These are phyloP conservation scores for Vickermania ingenoplastis DNA, from an alignment of 208 protist genomes.

Conservation along the genomic window DNA sequence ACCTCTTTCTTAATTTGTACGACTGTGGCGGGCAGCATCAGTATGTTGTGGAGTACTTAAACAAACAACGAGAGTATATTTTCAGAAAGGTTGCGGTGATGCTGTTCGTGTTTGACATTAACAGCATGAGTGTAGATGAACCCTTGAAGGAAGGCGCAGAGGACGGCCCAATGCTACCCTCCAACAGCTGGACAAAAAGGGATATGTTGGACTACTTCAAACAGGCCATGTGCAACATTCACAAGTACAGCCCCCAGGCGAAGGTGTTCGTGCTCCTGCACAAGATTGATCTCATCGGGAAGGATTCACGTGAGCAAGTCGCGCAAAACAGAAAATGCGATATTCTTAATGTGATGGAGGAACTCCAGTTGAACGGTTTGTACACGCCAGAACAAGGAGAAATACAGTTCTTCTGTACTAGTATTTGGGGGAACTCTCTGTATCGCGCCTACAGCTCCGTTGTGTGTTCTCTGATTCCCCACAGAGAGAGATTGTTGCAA, in stretches of 20 bases:
- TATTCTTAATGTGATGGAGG: constrained; percentile 23
- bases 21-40: constrained; percentile 98
- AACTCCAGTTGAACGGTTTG: neutral
- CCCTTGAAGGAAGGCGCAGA: neutral
- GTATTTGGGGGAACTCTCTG: constrained; percentile 98
- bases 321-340: constrained; percentile 62
- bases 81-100: constrained; percentile 97
- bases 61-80: constrained; percentile 96
- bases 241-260: constrained; percentile 93
- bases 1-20: constrained; percentile 98
- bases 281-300: constrained; percentile 97
- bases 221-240: constrained; percentile 91
- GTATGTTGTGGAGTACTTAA: constrained; percentile 98
- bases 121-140: constrained; percentile 65
- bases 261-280: constrained; percentile 98
- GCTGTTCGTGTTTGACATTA: constrained; percentile 99
- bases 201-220: constrained; percentile 97
- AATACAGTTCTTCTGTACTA: constrained; percentile 95
- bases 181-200: neutral
- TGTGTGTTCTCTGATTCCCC: constrained; percentile 96
- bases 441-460: constrained; percentile 94
- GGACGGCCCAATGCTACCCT: constrained; percentile 16
- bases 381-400: constrained; percentile 16
- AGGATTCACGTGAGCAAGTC: constrained; percentile 53
- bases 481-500: constrained; percentile 87